Conservation (phyloP, 2,329 filamentous ascomycete species). For the Colletotrichum shisoi region DNA sequence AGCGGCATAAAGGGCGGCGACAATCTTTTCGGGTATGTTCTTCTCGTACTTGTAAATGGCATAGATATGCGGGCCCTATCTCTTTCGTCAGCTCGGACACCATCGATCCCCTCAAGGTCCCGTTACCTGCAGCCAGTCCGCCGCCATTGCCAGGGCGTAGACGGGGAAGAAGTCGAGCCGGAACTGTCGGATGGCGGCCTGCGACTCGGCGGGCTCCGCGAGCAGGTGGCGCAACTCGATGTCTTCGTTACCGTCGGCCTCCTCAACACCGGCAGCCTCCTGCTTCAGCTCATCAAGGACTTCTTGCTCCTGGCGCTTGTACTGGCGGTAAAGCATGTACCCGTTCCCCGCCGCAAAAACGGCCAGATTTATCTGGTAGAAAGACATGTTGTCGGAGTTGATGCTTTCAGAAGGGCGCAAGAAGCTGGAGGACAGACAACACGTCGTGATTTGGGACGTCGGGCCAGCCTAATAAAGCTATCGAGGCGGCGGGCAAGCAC, state of each 20-base stretch:
- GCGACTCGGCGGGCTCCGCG: slow-evolving; percentile 15
- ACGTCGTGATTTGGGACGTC: slow-evolving; percentile 2
- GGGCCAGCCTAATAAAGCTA: slow-evolving; percentile 21
- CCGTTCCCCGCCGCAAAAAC: slow-evolving; percentile 42
- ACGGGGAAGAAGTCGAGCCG: slow-evolving; percentile 43
- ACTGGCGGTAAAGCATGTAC: slow-evolving; percentile 43
- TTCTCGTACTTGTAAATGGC: slow-evolving; percentile 62
- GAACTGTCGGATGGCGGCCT: slow-evolving; percentile 39
- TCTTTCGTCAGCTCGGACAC: slow-evolving; percentile 9
- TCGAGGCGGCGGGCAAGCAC: slow-evolving; percentile 14
- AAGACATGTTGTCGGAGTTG: slow-evolving; percentile 37
- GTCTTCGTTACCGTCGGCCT: slow-evolving; percentile 20
- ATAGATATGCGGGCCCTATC: slow-evolving; percentile 58
- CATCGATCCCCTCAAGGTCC: neutral
- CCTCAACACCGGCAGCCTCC: slow-evolving; percentile 23
- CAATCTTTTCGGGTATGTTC: slow-evolving; percentile 53
- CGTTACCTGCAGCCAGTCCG: slow-evolving; percentile 48
- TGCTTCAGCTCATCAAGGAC: slow-evolving; percentile 29
- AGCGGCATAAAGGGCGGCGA: slow-evolving; percentile 56
- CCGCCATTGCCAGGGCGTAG: slow-evolving; percentile 47
- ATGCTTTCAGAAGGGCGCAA: neutral
- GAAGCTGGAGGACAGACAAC: neutral
- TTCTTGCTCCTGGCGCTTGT: slow-evolving; percentile 32
- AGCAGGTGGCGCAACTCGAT: slow-evolving; percentile 35
- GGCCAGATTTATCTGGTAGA: slow-evolving; percentile 43